Conservation (phyloP, 208 protist species). For the Leishmania guyanensis region DNA sequence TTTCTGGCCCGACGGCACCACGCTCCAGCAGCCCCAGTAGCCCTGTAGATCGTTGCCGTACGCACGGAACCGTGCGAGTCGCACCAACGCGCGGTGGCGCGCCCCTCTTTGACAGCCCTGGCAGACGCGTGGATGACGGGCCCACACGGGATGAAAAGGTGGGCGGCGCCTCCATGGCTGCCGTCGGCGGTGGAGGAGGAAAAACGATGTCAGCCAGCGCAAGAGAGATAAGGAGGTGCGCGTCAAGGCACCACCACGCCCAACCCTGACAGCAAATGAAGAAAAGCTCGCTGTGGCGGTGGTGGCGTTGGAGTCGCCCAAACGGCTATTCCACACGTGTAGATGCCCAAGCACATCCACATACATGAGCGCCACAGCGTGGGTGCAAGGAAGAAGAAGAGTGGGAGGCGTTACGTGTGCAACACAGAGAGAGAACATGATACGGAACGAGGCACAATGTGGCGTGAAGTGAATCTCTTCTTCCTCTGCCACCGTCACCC, state of each 20-base stretch:
- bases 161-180: constrained; percentile 22
- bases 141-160: constrained; percentile 1
- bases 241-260: neutral
- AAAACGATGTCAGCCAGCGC: neutral
- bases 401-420: neutral
- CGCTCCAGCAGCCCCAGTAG: constrained; percentile 53
- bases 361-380: neutral
- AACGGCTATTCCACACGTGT: neutral
- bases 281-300: neutral
- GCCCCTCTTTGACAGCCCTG: constrained; percentile 3
- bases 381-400: neutral
- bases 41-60: constrained; percentile 8
- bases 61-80: neutral
- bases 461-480: neutral
- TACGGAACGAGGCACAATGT: neutral
- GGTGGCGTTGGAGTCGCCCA: neutral
- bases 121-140: constrained; percentile 12
- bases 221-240: neutral
- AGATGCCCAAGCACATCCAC: neutral
- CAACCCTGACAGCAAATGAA: neutral
- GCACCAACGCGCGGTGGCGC: constrained; percentile 1
- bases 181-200: neutral
- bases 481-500: neutral
- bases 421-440: neutral
- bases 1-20: constrained; percentile 40